Base-by-base conservation (phyloP, 2,329 filamentous ascomycete genomes). In the Dichotomopilus funicola region DNA sequence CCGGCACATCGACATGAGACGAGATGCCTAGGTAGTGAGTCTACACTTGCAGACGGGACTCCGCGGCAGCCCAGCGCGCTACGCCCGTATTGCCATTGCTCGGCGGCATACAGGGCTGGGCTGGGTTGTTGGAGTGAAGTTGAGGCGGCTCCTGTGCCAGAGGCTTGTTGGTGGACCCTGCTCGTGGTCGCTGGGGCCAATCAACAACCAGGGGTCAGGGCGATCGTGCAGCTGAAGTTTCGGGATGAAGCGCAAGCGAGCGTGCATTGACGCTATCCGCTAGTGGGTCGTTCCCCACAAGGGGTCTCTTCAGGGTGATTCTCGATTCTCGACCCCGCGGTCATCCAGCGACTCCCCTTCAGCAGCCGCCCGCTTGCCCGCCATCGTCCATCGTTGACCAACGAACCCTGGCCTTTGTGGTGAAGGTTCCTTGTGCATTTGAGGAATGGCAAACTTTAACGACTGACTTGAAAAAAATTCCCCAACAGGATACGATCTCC, bases 211-310 rank as follows among this genome's bases (percentile, higher is more conserved):
- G 47, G 27, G 27, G 34, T 38, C 9, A 51, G 35, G 63, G 35
- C 63, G 63, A 65, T 65, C 63, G 46, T 55, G 57, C 63, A 63
- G 33, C 55, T 54, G 55, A 49, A 51, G 63, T 65, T 62, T 64
- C 63, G 62, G 62, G 61, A 65, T 65, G 63, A 64, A 63, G 63
- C 63, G 58, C 57, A 61, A 64, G 62, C 61, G 63, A 61, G 61
- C 48, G 49, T 59, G 53, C 59, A 61, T 60, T 44, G 44, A 57
- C 48, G 46, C 46, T 49, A 54, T 58, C 54, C 50, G 48, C 19
- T 12, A 47, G 59, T 49, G 51, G 37, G 37, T 54, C 53, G 57
- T 56, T 61, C 57, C 56, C 54, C 57, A 58, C 58, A 54, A 51
- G 19, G 45, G 27, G 44, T 43, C 42, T 42, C 53, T 27, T 27